Evolutionary conservation across 805 yeast species (phyloP), one percentile per base, ranked within the genome.

Genomic region (Alloascoidea hylecoeti): DNA sequence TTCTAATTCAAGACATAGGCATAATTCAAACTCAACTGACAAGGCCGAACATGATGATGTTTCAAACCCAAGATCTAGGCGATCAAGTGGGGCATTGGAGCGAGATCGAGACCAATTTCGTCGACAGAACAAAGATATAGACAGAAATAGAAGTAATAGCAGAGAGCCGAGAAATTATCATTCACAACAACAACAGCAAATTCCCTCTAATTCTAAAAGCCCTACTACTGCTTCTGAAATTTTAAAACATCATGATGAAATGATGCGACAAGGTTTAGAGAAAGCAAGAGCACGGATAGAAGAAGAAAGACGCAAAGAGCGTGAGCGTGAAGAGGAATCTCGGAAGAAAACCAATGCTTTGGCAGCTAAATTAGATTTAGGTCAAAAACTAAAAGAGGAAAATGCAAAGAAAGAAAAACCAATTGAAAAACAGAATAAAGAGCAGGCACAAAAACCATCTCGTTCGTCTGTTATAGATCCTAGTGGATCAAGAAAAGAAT

Each of bases 191-290:
- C 30, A 23, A n/a, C 30, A 23, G 30, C 30, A 23, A 23, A 9
- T 9, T 9, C 30, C 9, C 13, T 9, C 9, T 9, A 9, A 23
- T 9, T n/a, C 9, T n/a, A 23, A 23, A n/a, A 23, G n/a, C 9
- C 30, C 9, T 9, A 9, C n/a, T 9, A 9, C 30, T 9, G 30
- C 30, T 9, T 9, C 30, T 9, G 30, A 23, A 23, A 23, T 23
- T 23, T 23, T 23, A 23, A 9, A n/a, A 9, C 30, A 23, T 9
- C 30, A 23, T 23, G 30, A 23, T 9, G 30, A 23, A n/a, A 23
- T 23, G 9, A 23, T 23, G 30, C 30, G 30, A 23, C 30, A 23
- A n/a, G 30, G 30, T n/a, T 23, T 23, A n/a, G 30, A 23, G n/a
- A n/a, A 9, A 23, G 30, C 30, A 23, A 23, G 30, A 23, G 30